Evolutionary conservation across 768 basidiomycete species (phyloP).

Genomic region (Lactifluus piperatus): DNA sequence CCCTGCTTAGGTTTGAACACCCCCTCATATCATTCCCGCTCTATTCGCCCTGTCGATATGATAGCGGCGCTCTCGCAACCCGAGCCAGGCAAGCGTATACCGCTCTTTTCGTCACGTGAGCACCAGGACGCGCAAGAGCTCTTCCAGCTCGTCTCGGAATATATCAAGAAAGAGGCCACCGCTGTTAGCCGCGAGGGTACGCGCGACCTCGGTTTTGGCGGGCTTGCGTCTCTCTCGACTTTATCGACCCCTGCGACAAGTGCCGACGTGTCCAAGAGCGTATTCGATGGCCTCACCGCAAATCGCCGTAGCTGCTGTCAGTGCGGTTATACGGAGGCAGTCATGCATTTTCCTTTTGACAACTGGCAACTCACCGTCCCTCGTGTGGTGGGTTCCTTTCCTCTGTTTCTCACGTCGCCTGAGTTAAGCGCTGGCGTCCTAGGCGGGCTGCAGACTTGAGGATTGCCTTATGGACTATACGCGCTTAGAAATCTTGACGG

Average conservation of each 20-base stretch:
- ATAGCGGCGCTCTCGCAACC: constrained; percentile 58
- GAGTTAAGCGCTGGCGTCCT: neutral
- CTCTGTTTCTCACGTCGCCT: constrained; percentile 19
- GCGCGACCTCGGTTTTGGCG: constrained; percentile 65
- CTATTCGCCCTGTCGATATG: constrained; percentile 65
- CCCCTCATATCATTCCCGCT: constrained; percentile 44
- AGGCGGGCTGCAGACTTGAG: constrained; percentile 65
- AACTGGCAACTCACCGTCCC: constrained; percentile 77
- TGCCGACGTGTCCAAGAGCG: constrained; percentile 47
- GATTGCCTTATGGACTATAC: constrained; percentile 87
- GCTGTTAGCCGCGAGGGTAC: constrained; percentile 64
- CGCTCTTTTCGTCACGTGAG: constrained; percentile 79
- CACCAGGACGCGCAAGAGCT: constrained; percentile 98
- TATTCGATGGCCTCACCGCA: constrained; percentile 87
- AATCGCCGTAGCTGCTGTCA: constrained; percentile 80
- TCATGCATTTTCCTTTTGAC: constrained; percentile 86
- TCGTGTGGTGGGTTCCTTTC: constrained; percentile 41
- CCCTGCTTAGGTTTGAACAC: constrained; percentile 60
- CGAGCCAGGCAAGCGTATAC: constrained; percentile 43
- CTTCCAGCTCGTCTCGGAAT: constrained; percentile 90
- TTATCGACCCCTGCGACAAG: constrained; percentile 20
- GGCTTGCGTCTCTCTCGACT: constrained; percentile 28
- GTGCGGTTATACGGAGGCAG: constrained; percentile 91
- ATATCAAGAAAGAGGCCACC: constrained; percentile 74
- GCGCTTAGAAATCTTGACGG: constrained; percentile 76